Percentiles rank a stretch among this genome's conserved stretches.
Conservation (phyloP, 257 asterid genomes). For the Fraxinus pennsylvanica region DNA sequence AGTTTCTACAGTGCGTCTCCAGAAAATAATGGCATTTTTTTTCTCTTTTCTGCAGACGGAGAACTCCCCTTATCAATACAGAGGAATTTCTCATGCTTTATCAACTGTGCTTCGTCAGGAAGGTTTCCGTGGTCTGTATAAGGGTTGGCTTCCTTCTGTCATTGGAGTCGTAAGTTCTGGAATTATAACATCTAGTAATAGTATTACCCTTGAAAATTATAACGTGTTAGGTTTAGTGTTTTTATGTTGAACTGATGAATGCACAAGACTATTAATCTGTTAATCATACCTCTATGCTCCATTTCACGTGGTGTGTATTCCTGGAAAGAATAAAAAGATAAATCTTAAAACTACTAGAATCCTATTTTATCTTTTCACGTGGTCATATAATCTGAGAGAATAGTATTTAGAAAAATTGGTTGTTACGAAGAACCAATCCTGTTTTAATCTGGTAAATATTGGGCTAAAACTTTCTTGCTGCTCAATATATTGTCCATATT, state of each 20-base stretch:
- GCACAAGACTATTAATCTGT: neutral
- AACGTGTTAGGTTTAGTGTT: neutral
- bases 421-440: too few relatives aligned
- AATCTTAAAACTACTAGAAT: neutral
- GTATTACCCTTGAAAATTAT: slow-evolving; percentile 8
- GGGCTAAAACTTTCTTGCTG: too few relatives aligned
- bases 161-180: slow-evolving; percentile 92
- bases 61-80: slow-evolving; percentile 82
- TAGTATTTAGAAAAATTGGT: too few relatives aligned
- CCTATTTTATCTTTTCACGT: neutral
- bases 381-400: too few relatives aligned
- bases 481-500: too few relatives aligned
- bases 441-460: too few relatives aligned
- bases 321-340: neutral
- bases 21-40: slow-evolving; percentile 8
- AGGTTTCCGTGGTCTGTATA: slow-evolving; percentile 93
- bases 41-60: slow-evolving; percentile 64
- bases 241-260: slow-evolving; percentile 18
- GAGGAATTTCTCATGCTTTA: slow-evolving; percentile 93
- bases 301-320: neutral
- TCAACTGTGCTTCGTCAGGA: slow-evolving; percentile 97
- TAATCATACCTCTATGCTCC: neutral
- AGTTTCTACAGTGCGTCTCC: neutral
- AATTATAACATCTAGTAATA: slow-evolving; percentile 11
- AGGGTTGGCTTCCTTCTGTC: slow-evolving; percentile 99